Conservation (phyloP, 2,329 filamentous ascomycete genomes). For the Penicillium olsonii region DNA sequence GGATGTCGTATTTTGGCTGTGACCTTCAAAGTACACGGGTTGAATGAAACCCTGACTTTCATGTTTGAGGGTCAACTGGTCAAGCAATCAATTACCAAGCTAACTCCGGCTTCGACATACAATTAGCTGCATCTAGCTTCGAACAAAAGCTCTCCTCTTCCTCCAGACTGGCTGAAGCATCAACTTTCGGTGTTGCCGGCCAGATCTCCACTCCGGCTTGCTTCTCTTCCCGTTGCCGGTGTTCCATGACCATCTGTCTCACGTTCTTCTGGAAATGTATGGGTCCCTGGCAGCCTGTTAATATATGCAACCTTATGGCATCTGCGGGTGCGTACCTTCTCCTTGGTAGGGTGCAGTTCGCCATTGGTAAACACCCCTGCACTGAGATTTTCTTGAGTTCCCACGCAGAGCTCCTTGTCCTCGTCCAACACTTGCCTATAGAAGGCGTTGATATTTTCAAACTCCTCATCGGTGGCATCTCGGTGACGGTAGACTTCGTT, state of each 20-base stretch:
- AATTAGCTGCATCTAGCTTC: slow-evolving; percentile 16
- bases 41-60: too few species aligned
- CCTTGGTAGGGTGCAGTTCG: slow-evolving; percentile 61
- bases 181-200: slow-evolving; percentile 40
- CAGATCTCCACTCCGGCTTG: slow-evolving; percentile 52
- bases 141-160: slow-evolving; percentile 23
- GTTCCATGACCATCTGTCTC: slow-evolving; percentile 49
- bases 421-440: slow-evolving; percentile 66
- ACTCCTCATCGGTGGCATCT: slow-evolving; percentile 58
- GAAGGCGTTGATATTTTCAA: slow-evolving; percentile 57
- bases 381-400: slow-evolving; percentile 61
- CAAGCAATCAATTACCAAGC: slow-evolving; percentile 14
- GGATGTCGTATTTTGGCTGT: too few species aligned
- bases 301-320: slow-evolving; percentile 3
- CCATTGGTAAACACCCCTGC: slow-evolving; percentile 63
- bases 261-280: slow-evolving; percentile 57
- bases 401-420: slow-evolving; percentile 62
- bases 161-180: slow-evolving; percentile 4
- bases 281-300: slow-evolving; percentile 31
- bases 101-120: slow-evolving; percentile 13
- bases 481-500: slow-evolving; percentile 66
- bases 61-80: too few species aligned
- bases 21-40: too few species aligned
- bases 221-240: slow-evolving; percentile 47
- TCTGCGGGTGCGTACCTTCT: slow-evolving; percentile 43